These are phyloP conservation scores for Botrytis porri DNA, from an alignment of 2,329 filamentous ascomycete genomes.

Conservation along the genomic window DNA sequence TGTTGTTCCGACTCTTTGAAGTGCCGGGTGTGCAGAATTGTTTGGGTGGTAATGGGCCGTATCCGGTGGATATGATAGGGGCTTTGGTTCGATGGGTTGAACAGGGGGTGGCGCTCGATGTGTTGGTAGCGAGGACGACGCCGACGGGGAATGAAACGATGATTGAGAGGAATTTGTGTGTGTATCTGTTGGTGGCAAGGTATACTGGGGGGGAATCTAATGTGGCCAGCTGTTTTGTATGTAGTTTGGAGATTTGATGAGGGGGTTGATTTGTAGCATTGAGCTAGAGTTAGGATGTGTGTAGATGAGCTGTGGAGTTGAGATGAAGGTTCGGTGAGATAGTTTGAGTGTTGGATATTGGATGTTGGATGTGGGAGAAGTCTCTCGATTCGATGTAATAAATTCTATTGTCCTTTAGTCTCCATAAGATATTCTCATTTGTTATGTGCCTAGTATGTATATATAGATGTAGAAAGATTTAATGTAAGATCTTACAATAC, in stretches of 20 bases:
- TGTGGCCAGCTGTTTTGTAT: conserved; percentile 4
- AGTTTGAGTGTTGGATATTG: not conserved
- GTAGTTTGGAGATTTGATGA: not conserved
- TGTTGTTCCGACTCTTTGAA: conserved; percentile 39
- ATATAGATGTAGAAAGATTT: no score
- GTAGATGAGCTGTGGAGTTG: no score
- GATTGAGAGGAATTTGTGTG: not conserved
- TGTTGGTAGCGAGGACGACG: not conserved
- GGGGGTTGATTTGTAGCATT: not conserved
- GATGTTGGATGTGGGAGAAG: no score
- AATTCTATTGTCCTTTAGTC: no score
- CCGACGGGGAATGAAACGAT: not conserved
- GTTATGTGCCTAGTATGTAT: no score
- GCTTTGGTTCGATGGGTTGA: conserved; percentile 38
- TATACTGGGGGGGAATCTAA: not conserved
- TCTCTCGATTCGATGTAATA: no score
- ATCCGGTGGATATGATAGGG: conserved; percentile 29
- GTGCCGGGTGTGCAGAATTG: conserved; percentile 40
- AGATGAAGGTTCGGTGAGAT: not conserved
- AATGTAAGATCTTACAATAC: no score
- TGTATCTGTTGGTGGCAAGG: not conserved
- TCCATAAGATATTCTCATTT: no score
- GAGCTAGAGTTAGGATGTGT: no score
- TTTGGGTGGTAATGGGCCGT: conserved; percentile 29
- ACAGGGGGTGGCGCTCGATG: conserved; percentile 34